phyloP scores from a whole-genome alignment of 2,329 filamentous ascomycete genomes.

The Aspergillus spinulosporus region DNA sequence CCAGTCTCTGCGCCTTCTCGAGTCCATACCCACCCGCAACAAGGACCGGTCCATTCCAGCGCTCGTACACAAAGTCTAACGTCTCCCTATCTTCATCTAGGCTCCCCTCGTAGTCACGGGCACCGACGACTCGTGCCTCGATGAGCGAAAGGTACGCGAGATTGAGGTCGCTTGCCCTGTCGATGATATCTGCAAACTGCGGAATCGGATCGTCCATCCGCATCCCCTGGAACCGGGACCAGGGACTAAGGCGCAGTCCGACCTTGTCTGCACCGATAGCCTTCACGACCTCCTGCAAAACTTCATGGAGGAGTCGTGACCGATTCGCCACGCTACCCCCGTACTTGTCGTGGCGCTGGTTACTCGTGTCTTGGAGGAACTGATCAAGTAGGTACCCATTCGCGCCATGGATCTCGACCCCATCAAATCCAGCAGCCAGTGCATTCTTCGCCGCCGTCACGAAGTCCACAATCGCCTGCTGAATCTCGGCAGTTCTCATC shows the following conservation, averaged over 20 bases:
- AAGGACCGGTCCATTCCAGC: slow-evolving; percentile 51
- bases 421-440: slow-evolving; percentile 57
- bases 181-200: slow-evolving; percentile 60
- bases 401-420: slow-evolving; percentile 51
- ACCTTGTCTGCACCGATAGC: slow-evolving; percentile 49
- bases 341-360: slow-evolving; percentile 52
- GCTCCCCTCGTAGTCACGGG: slow-evolving; percentile 31
- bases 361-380: slow-evolving; percentile 50
- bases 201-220: slow-evolving; percentile 55
- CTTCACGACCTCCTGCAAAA: slow-evolving; percentile 46
- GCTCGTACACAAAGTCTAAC: slow-evolving; percentile 48
- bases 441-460: slow-evolving; percentile 52
- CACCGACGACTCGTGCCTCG: slow-evolving; percentile 53
- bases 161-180: slow-evolving; percentile 51
- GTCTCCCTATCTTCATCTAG: neutral
- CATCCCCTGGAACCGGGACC: slow-evolving; percentile 48
- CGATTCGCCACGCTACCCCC: slow-evolving; percentile 55
- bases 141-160: slow-evolving; percentile 64
- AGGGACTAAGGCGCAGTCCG: slow-evolving; percentile 52
- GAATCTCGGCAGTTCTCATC: slow-evolving; percentile 46
- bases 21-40: slow-evolving; percentile 51
- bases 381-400: slow-evolving; percentile 57
- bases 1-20: slow-evolving; percentile 41
- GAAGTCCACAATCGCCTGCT: slow-evolving; percentile 43
- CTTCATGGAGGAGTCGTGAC: slow-evolving; percentile 55